Conservation (phyloP, 2,329 filamentous ascomycete species). For the Diaporthe sp. region DNA sequence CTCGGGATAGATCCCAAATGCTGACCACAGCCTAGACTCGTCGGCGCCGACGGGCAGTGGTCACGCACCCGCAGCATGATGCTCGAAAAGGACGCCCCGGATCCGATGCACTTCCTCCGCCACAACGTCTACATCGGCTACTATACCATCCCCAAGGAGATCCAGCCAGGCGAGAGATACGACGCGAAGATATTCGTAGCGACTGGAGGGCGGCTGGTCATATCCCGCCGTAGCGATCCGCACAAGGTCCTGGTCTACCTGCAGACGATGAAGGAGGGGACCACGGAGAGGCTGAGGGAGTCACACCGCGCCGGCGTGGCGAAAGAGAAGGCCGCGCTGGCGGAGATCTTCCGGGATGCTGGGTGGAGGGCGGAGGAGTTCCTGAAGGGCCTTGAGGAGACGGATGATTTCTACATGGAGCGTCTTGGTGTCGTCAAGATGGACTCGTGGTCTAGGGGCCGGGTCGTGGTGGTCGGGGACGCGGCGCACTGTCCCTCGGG, state of each 20-base stretch:
- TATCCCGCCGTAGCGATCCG: constrained; percentile 49
- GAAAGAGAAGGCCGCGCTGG: constrained; percentile 46
- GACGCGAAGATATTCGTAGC: constrained; percentile 40
- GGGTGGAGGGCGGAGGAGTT: constrained; percentile 53
- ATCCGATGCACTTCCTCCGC: constrained; percentile 44
- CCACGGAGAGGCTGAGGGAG: neutral
- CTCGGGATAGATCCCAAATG: too few species aligned
- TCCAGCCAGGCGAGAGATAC: neutral
- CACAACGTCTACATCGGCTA: constrained; percentile 43
- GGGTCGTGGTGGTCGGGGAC: constrained; percentile 66
- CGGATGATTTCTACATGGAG: constrained; percentile 60
- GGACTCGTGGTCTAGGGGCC: constrained; percentile 56
- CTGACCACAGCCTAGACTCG: constrained; percentile 44
- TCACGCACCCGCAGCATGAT: constrained; percentile 60
- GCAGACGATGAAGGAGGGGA: neutral
- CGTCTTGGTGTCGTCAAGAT: constrained; percentile 59
- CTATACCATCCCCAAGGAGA: constrained; percentile 28
- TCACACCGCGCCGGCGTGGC: constrained; percentile 29
- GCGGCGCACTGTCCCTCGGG: constrained; percentile 64
- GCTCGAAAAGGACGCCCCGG: constrained; percentile 44
- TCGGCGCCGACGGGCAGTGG: constrained; percentile 66
- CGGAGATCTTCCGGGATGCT: constrained; percentile 48
- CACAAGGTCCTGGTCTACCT: constrained; percentile 16
- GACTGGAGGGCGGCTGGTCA: constrained; percentile 50
- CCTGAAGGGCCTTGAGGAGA: constrained; percentile 47